Base-by-base conservation (phyloP, 208 protist genomes). In the Trypanosoma melophagium region DNA sequence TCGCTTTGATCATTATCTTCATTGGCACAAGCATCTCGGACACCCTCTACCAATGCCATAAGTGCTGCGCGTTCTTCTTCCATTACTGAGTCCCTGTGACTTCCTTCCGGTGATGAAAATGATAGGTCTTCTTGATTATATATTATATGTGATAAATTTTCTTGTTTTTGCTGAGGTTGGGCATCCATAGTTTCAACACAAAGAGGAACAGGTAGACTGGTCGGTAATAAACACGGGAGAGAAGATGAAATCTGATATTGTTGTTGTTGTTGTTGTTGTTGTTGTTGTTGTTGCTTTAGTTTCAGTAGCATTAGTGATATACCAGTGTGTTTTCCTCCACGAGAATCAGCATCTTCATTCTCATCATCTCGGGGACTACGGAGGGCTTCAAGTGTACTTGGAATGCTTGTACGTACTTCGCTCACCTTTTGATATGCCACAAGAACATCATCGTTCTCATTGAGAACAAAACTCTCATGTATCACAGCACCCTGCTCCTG, bases 331-430 rank as follows among this genome's bases (percentile, higher is more conserved):
- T 54, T 54, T 61, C 59, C 66, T 57, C 3, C 57, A 10, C 38
- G 35, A 17, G 16, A 21, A 0, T 8, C 19, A 3, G 22, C 16
- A 4, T 58, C 59, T 19, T 68, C 58, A 10, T 50, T 45, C 24
- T 75, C 75, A 45, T 72, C 41, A 19, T 67, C 72, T 24, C 80
- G 77, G 40, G 87, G 54, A 50, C 54, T 77, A 52, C 81, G 78
- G 57, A 94, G 76, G 12, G 74, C 74, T 57, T 94, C 89, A n/a
- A 94, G 77, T 60, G 79, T 93, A 61, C 79, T 88, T 7, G 87
- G 87, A 21, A 63, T 60, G 44, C 41, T 35, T 12, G 17, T 17
- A 25, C 17, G 45, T 28, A 12, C 9, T 16, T 44, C 55, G 12
- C 40, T 53, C 22, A 31, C 60, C 47, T 63, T 67, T 50, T 74